These are phyloP conservation scores for Cudoniella acicularis DNA, from an alignment of 495 filamentous ascomycete species.

Conservation along the genomic window DNA sequence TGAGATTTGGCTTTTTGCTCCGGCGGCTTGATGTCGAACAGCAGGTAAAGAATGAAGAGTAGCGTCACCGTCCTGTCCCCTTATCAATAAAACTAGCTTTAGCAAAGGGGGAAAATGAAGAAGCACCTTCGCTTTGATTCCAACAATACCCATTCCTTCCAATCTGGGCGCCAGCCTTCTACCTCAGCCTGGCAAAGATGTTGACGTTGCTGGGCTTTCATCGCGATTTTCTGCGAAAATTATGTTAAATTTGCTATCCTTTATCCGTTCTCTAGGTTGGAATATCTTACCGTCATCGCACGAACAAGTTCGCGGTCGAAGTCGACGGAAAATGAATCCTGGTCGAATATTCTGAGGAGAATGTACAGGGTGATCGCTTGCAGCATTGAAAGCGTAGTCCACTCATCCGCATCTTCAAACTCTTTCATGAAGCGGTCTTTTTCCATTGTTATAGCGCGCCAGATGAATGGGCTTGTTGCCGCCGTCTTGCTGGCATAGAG, in stretches of 20 bases:
- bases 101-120: constrained; percentile 10
- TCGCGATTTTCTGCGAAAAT: constrained; percentile 10
- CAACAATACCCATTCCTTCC: constrained; percentile 19
- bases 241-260: not conserved
- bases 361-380: constrained; percentile 20
- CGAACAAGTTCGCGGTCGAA: constrained; percentile 17
- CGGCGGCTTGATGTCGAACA: constrained; percentile 22
- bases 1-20: constrained; percentile 14
- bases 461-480: constrained; percentile 19
- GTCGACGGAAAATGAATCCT: constrained; percentile 14
- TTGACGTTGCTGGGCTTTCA: constrained; percentile 6
- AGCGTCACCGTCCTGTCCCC: constrained; percentile 13
- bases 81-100: constrained; percentile 1
- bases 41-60: constrained; percentile 16
- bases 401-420: constrained; percentile 8
- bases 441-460: constrained; percentile 19
- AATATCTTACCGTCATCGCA: constrained; percentile 17
- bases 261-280: not conserved
- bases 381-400: constrained; percentile 16
- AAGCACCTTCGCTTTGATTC: constrained; percentile 18
- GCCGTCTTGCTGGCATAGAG: constrained; percentile 13
- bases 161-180: constrained; percentile 17
- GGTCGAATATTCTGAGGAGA: constrained; percentile 20
- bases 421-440: constrained; percentile 21
- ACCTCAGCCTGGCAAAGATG: constrained; percentile 13